Percentiles rank a stretch among this genome's conserved stretches.
These are phyloP conservation scores for Olyra latifolia DNA, from an alignment of 176 grass and related monocot species.

Conservation along the genomic window DNA sequence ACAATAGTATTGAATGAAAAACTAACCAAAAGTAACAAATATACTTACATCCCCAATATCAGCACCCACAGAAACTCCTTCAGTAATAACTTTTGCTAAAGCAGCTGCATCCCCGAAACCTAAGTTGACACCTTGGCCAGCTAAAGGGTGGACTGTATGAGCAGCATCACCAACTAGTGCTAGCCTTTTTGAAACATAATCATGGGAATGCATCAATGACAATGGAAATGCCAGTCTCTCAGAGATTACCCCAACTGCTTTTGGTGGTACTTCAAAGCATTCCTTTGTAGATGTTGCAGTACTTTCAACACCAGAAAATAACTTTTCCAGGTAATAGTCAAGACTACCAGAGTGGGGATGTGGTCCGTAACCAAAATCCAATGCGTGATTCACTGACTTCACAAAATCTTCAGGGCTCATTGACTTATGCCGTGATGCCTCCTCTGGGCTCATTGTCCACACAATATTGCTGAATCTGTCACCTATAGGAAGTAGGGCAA, in stretches of 20 bases:
- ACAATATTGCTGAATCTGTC: conserved; percentile 95
- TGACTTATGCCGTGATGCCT: conserved; percentile 57
- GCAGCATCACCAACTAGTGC: conserved; percentile 88
- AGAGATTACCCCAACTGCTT: conserved; percentile 54
- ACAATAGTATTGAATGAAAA: not conserved
- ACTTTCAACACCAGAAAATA: conserved; percentile 51
- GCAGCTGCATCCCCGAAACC: conserved; percentile 81
- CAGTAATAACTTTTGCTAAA: conserved; percentile 71
- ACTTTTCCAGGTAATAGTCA: conserved; percentile 60
- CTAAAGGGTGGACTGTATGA: conserved; percentile 88
- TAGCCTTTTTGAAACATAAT: conserved; percentile 67
- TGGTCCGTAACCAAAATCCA: conserved; percentile 79
- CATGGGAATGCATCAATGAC: conserved; percentile 73
- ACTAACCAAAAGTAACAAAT: not conserved
- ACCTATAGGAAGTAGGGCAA: conserved; percentile 82
- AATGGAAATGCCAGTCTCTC: conserved; percentile 87
- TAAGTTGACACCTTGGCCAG: conserved; percentile 93
- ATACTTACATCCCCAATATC: conserved; percentile 71
- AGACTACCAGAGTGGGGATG: conserved; percentile 55
- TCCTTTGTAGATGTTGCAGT: conserved; percentile 67
- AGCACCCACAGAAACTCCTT: conserved; percentile 65
- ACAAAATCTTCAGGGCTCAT: conserved; percentile 80
- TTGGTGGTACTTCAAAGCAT: conserved; percentile 83
- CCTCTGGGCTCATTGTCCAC: conserved; percentile 93
- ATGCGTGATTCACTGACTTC: conserved; percentile 69